Percentiles rank a stretch among this genome's conserved stretches.
Evolutionary conservation across 2,329 filamentous ascomycete genomes (phyloP).

Genomic region (Curvularia verruculosa): DNA sequence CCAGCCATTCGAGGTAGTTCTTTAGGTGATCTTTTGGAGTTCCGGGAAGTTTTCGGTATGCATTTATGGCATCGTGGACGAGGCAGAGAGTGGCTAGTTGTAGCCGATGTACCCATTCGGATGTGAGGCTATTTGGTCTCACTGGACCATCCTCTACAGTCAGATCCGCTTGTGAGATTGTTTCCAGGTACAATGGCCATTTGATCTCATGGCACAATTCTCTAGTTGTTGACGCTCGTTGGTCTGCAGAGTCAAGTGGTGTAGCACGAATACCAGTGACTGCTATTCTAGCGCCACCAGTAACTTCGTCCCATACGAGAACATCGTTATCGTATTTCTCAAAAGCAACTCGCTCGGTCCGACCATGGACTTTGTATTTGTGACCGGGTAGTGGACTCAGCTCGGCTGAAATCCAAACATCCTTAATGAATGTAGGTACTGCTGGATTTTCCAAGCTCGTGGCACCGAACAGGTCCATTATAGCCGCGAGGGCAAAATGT

Average conservation of each 20-base stretch:
- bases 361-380: constrained; percentile 3
- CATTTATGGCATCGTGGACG: constrained; percentile 1
- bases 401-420: constrained; percentile 2
- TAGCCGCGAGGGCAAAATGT: constrained; percentile 2
- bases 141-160: neutral
- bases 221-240: neutral
- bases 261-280: constrained; percentile 4
- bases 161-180: neutral
- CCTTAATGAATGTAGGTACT: constrained; percentile 1
- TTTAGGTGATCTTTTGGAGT: neutral
- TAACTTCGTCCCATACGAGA: neutral
- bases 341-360: constrained; percentile 5
- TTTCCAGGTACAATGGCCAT: neutral
- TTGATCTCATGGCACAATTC: constrained; percentile 5
- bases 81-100: constrained; percentile 6
- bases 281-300: neutral
- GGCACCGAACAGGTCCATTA: constrained; percentile 6
- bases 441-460: constrained; percentile 1
- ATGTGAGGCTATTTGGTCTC: neutral
- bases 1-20: neutral
- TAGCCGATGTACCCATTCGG: constrained; percentile 2
- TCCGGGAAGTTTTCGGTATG: neutral
- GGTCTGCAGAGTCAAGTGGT: constrained; percentile 2
- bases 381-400: neutral
- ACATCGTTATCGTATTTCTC: constrained; percentile 6